Percentiles rank a stretch among this genome's conserved stretches.
Evolutionary conservation across 257 asterid genomes (phyloP).

Genomic region (Primulina tabacum): DNA sequence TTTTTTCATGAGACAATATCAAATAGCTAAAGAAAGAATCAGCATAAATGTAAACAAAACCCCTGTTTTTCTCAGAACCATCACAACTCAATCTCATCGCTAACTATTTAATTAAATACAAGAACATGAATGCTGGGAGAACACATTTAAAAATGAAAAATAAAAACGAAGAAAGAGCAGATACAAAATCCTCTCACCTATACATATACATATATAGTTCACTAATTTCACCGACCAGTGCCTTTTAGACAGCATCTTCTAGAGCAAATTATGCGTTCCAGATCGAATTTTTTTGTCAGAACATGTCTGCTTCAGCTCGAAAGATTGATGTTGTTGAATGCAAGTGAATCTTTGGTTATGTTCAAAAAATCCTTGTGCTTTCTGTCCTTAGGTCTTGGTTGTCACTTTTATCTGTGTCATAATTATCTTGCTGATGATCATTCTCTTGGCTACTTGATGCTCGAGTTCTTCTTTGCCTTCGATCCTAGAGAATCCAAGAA

Average conservation of each 20-base stretch:
- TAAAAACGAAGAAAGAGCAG: not conserved
- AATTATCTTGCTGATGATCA: constrained; percentile 54
- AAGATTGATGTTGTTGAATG: not conserved
- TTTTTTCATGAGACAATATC: not conserved
- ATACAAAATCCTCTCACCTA: constrained; percentile 20
- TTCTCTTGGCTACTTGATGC: constrained; percentile 61
- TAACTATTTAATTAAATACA: constrained; percentile 26
- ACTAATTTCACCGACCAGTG: constrained; percentile 16
- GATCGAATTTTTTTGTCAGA: constrained; percentile 9
- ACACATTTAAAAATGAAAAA: constrained; percentile 5
- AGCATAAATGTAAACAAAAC: constrained; percentile 25
- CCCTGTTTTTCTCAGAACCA: constrained; percentile 15
- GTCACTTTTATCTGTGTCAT: constrained; percentile 80
- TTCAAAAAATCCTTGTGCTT: constrained; percentile 32
- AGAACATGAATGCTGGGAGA: constrained; percentile 17
- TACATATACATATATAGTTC: constrained; percentile 15
- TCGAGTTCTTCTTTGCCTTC: constrained; percentile 73
- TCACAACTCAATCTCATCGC: constrained; percentile 28
- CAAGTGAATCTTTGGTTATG: constrained; percentile 10
- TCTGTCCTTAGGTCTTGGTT: constrained; percentile 51
- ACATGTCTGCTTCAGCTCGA: not conserved
- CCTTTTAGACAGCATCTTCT: constrained; percentile 21
- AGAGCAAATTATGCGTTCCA: constrained; percentile 5
- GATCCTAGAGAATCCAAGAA: constrained; percentile 47
- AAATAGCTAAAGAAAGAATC: constrained; percentile 11